phyloP scores from a whole-genome alignment of 345 rosid species.

The Hibiscus mutabilis region DNA sequence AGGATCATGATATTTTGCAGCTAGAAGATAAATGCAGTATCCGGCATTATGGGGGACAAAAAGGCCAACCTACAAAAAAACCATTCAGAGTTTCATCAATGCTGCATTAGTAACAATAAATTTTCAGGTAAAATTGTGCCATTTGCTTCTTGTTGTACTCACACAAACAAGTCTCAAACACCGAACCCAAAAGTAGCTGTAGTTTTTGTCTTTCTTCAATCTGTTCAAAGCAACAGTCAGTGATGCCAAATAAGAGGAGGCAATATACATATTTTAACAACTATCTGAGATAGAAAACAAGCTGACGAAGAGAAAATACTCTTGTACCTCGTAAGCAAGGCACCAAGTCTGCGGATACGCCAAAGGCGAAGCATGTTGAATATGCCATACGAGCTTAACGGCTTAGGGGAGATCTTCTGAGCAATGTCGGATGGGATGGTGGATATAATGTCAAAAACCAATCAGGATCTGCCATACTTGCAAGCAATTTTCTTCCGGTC shows the following conservation, averaged over 20 bases:
- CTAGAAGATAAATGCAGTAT: conserved; percentile 78
- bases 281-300: neutral
- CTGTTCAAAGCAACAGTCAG: conserved; percentile 28
- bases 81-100: neutral
- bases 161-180: too few relatives aligned
- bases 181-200: conserved; percentile 91
- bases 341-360: conserved; percentile 95
- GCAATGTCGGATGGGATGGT: conserved; percentile 70
- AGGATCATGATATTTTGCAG: conserved; percentile 56
- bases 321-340: conserved; percentile 68
- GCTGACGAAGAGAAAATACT: neutral
- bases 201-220: conserved; percentile 84
- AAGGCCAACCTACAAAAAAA: conserved; percentile 9
- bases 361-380: conserved; percentile 95
- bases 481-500: conserved; percentile 61
- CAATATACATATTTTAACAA: neutral
- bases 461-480: conserved; percentile 72
- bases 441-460: conserved; percentile 68
- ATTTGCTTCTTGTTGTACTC: conserved; percentile 23
- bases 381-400: conserved; percentile 47
- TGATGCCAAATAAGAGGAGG: neutral
- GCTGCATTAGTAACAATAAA: conserved; percentile 18
- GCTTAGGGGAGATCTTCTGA: conserved; percentile 14
- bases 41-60: conserved; percentile 83
- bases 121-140: neutral